Conservation (phyloP, 257 asterid genomes). For the Solanum rostratum region DNA sequence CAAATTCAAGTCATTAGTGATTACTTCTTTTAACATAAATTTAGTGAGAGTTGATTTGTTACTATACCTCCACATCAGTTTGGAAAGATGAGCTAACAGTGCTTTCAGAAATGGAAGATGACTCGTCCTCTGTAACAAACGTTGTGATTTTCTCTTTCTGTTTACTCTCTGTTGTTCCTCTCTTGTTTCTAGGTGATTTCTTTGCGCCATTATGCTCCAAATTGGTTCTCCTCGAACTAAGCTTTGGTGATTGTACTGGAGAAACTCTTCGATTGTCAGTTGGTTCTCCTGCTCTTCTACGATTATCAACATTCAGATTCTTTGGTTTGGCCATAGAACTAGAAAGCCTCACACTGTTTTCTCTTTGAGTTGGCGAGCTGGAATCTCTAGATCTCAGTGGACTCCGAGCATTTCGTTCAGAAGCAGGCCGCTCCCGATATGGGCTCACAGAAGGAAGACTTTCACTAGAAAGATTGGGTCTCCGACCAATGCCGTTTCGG, state of each 20-base stretch:
- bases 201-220: conserved; percentile 25
- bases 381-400: conserved; percentile 39
- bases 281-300: conserved; percentile 31
- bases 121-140: conserved; percentile 50
- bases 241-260: conserved; percentile 60
- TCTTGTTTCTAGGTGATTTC: conserved; percentile 42
- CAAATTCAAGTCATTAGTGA: neutral
- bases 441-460: conserved; percentile 45
- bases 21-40: neutral
- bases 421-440: conserved; percentile 17
- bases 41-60: neutral
- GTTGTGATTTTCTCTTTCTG: conserved; percentile 41
- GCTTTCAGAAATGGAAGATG: conserved; percentile 72
- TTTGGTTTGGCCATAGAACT: conserved; percentile 48
- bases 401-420: conserved; percentile 36
- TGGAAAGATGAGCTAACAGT: conserved; percentile 51
- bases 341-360: conserved; percentile 34
- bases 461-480: conserved; percentile 25
- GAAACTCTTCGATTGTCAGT: conserved; percentile 39
- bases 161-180: conserved; percentile 21
- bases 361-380: conserved; percentile 31
- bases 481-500: conserved; percentile 32
- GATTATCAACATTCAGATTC: conserved; percentile 47
- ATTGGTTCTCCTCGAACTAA: conserved; percentile 29
- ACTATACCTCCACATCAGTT: conserved; percentile 64